phyloP scores from a whole-genome alignment of 225 moss, liverwort and hornwort species.

The Thuidium tamariscinum region DNA sequence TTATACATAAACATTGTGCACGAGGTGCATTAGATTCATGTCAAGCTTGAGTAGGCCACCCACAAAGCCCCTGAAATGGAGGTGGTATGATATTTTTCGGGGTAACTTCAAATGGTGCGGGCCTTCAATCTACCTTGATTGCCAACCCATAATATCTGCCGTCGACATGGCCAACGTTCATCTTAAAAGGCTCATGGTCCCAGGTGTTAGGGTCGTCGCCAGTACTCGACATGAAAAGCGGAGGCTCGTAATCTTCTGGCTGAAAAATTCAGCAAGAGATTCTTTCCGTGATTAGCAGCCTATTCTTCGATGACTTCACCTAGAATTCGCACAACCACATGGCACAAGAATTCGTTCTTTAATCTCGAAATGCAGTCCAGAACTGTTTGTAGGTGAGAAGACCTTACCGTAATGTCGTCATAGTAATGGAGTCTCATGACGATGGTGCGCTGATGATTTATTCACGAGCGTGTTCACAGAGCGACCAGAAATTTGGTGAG shows the following conservation, averaged over 20 bases:
- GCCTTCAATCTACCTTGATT: constrained; percentile 21
- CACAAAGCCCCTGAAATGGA: background rate
- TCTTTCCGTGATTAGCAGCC: background rate
- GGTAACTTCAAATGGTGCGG: background rate
- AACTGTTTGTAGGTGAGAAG: background rate
- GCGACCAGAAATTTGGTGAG: background rate
- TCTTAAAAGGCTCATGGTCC: constrained; percentile 33
- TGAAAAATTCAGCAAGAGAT: background rate
- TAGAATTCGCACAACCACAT: background rate
- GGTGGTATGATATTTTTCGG: background rate
- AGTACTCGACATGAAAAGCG: constrained; percentile 34
- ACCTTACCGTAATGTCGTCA: constrained; percentile 46
- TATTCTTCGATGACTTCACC: background rate
- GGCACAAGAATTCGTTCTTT: background rate
- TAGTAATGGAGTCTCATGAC: constrained; percentile 54
- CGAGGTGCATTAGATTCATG: background rate
- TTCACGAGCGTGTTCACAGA: background rate
- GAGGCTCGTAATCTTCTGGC: constrained; percentile 50
- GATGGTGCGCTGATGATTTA: constrained; percentile 31
- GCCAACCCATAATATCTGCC: constrained; percentile 31
- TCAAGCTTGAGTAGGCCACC: background rate
- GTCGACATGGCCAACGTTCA: constrained; percentile 44
- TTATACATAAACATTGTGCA: background rate
- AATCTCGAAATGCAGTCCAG: background rate
- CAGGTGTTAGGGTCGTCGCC: constrained; percentile 24